Conservation (phyloP, 371 early-diverging fungal species). For the Fennellomyces sp. region DNA sequence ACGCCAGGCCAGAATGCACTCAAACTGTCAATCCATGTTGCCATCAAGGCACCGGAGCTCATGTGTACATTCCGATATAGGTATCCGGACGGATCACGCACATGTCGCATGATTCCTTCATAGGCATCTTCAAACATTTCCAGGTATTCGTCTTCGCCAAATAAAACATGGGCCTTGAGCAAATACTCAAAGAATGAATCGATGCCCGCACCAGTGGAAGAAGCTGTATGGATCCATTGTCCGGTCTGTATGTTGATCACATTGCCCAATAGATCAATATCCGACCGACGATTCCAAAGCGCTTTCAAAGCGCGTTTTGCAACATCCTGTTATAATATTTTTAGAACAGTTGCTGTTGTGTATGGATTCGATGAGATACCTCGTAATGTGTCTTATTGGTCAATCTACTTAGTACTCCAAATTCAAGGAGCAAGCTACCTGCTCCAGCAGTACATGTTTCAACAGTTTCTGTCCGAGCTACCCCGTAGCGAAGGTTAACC, state of each 20-base stretch:
- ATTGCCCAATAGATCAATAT: conserved; percentile 83
- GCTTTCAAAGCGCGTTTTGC: conserved; percentile 73
- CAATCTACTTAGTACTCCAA: conserved; percentile 89
- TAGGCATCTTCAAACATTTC: conserved; percentile 86
- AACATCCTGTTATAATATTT: conserved; percentile 46
- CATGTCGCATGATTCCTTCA: conserved; percentile 61
- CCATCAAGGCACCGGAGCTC: conserved; percentile 63
- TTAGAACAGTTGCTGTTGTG: too few relatives aligned
- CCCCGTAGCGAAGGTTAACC: conserved; percentile 81
- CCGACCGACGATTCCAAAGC: conserved; percentile 80
- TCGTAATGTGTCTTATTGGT: conserved; percentile 81
- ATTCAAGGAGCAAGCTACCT: conserved; percentile 93
- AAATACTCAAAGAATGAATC: conserved; percentile 96
- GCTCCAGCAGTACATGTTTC: conserved; percentile 94
- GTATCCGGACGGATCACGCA: conserved; percentile 75
- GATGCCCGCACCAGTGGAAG: conserved; percentile 89
- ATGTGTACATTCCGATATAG: conserved; percentile 89
- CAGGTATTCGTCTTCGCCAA: conserved; percentile 80
- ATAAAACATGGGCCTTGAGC: conserved; percentile 85
- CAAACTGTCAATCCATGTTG: conserved; percentile 89
- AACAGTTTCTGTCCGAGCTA: conserved; percentile 65
- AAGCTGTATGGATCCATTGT: conserved; percentile 72
- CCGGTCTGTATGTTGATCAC: conserved; percentile 75
- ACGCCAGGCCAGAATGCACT: conserved; percentile 94
- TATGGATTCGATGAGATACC: conserved; percentile 27